These are phyloP conservation scores for Chrysanthemum seticuspe DNA, from an alignment of 129 eudicot species.

Conservation along the genomic window DNA sequence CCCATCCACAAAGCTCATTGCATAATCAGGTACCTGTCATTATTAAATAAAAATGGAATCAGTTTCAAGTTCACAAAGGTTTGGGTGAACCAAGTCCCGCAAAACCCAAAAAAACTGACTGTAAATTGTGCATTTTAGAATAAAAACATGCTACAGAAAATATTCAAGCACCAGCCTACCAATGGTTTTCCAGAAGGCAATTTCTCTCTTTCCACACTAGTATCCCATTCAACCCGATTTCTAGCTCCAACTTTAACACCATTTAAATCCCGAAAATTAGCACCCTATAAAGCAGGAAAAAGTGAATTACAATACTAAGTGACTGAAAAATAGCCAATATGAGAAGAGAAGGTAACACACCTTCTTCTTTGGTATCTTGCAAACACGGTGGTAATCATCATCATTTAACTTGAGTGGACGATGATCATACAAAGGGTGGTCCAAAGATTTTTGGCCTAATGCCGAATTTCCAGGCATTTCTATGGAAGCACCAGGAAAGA, in stretches of 20 bases:
- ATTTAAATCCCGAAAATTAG: slow-evolving; percentile 59
- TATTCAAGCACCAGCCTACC: slow-evolving; percentile 30
- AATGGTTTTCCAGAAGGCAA: slow-evolving; percentile 60
- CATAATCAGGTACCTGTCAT: slow-evolving; percentile 71
- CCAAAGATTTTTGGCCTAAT: neutral
- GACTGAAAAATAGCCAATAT: too few relatives aligned
- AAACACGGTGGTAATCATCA: slow-evolving; percentile 68
- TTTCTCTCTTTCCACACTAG: slow-evolving; percentile 41
- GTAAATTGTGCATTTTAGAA: neutral
- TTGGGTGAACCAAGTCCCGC: neutral
- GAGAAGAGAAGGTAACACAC: slow-evolving; percentile 20
- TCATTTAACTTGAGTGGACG: slow-evolving; percentile 52
- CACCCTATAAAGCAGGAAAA: slow-evolving; percentile 46
- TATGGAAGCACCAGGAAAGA: neutral
- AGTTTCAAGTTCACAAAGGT: neutral
- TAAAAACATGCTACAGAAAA: neutral
- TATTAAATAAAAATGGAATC: neutral
- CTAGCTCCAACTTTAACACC: slow-evolving; percentile 40
- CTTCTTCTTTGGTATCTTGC: slow-evolving; percentile 59
- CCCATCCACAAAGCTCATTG: slow-evolving; percentile 56
- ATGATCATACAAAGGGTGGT: slow-evolving; percentile 51
- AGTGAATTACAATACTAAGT: neutral
- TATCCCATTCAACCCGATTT: too few relatives aligned
- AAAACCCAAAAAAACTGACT: neutral
- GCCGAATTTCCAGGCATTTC: slow-evolving; percentile 41